Percentiles rank a stretch among this genome's conserved stretches.
Evolutionary conservation across 2,329 filamentous ascomycete genomes (phyloP).

Genomic region (Hypoxylon sp.): DNA sequence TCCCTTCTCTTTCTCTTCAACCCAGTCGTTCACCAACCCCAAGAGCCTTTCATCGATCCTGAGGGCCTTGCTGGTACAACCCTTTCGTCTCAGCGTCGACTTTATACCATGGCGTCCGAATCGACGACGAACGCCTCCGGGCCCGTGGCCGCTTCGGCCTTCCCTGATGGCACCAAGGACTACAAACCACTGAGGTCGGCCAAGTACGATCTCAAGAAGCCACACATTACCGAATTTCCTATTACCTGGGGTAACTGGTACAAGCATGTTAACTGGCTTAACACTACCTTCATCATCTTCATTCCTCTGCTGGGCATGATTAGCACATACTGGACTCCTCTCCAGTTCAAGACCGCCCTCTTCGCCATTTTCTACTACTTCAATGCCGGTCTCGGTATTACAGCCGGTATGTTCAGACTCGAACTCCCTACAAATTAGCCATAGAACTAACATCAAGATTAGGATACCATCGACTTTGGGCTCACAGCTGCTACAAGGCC

Average conservation of each 20-base stretch:
- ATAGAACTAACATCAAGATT: constrained; percentile 15
- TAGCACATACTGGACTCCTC: constrained; percentile 82
- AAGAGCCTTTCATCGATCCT: constrained; percentile 32
- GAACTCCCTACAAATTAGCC: neutral
- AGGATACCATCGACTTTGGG: constrained; percentile 58
- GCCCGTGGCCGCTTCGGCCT: constrained; percentile 63
- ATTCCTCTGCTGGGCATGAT: constrained; percentile 82
- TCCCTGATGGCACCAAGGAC: constrained; percentile 51
- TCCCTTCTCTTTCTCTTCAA: constrained; percentile 28
- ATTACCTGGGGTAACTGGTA: constrained; percentile 89
- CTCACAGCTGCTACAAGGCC: constrained; percentile 64
- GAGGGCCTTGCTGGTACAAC: constrained; percentile 44
- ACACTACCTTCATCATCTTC: constrained; percentile 83
- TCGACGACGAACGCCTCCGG: constrained; percentile 53
- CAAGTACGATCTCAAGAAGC: constrained; percentile 74
- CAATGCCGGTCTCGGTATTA: constrained; percentile 56
- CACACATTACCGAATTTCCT: constrained; percentile 86
- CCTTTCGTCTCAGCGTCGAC: constrained; percentile 57
- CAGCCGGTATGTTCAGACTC: constrained; percentile 50
- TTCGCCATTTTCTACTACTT: constrained; percentile 63
- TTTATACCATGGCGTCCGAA: constrained; percentile 49
- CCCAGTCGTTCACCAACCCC: constrained; percentile 30
- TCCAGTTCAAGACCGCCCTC: constrained; percentile 51
- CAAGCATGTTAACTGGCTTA: constrained; percentile 95
- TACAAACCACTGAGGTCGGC: constrained; percentile 63